Conservation (phyloP, 139 green algal species). For the Microglena sp. region DNA sequence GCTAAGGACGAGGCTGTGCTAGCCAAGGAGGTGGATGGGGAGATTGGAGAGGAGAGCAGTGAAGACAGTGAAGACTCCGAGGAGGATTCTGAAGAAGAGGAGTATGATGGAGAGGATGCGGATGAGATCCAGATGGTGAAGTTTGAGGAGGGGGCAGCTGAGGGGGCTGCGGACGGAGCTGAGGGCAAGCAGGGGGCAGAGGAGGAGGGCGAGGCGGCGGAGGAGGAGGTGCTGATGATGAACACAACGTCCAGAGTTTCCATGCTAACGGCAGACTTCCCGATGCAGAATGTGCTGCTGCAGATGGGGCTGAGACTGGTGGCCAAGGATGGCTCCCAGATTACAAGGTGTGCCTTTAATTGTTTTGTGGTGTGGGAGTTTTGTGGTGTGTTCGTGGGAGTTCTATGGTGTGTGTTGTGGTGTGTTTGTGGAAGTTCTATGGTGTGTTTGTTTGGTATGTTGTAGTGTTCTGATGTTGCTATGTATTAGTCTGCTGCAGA, state of each 20-base stretch:
- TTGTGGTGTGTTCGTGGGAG: too few species aligned
- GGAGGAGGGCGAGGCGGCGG: not conserved
- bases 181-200: not conserved
- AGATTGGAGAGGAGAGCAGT: not conserved
- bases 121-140: not conserved
- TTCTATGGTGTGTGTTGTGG: too few species aligned
- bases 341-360: slow-evolving; percentile 48
- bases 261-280: slow-evolving; percentile 81
- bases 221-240: not conserved
- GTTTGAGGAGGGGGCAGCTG: not conserved
- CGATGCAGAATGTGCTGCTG: slow-evolving; percentile 96
- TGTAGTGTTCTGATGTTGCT: too few species aligned
- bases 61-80: not conserved
- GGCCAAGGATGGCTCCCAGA: slow-evolving; percentile 62
- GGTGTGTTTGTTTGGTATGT: too few species aligned
- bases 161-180: not conserved
- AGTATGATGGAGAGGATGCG: slow-evolving; percentile 4
- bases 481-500: slow-evolving; percentile 82
- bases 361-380: too few species aligned
- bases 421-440: too few species aligned
- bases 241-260: slow-evolving; percentile 42
- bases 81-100: not conserved
- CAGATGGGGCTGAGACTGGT: slow-evolving; percentile 67
- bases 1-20: not conserved
- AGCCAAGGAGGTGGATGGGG: slow-evolving; percentile 1